phyloP scores from a whole-genome alignment of 2,329 filamentous ascomycete genomes.

The Colletotrichum incanum region DNA sequence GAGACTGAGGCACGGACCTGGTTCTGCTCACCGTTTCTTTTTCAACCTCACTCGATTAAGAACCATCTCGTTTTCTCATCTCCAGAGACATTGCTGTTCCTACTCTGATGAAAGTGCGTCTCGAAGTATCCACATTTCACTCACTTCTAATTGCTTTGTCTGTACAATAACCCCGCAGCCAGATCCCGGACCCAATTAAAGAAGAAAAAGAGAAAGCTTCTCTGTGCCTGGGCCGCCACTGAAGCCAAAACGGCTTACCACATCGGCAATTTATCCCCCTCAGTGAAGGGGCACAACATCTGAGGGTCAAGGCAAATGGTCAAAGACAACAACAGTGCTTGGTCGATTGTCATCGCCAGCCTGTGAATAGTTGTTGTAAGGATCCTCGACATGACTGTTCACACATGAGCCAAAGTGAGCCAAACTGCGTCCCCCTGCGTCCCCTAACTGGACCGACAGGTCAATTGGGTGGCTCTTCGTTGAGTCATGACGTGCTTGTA shows the following conservation, averaged over 20 bases:
- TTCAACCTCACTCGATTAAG: not conserved
- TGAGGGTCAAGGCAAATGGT: not conserved
- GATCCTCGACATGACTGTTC: not conserved
- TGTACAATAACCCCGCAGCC: not conserved
- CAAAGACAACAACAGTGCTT: not conserved
- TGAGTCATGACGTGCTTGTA: not conserved
- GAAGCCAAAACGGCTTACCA: not conserved
- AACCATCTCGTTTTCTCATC: not conserved
- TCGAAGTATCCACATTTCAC: not conserved
- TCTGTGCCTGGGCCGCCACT: not conserved
- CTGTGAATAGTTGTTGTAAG: not conserved
- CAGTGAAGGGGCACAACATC: not conserved
- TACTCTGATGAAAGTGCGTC: not conserved
- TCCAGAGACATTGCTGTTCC: not conserved
- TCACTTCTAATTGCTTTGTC: not conserved
- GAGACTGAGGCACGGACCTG: not conserved
- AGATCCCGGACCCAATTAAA: not conserved
- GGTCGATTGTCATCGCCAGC: not conserved
- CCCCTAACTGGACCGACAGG: not conserved
- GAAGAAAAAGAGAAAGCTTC: not conserved
- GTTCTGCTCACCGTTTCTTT: not conserved
- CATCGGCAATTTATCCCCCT: not conserved
- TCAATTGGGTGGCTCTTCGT: not conserved
- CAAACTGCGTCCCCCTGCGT: not conserved
- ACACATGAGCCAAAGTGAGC: not conserved